Percentiles rank a stretch among this genome's conserved stretches.
phyloP scores from a whole-genome alignment of 352 stramenopile species.

The Elongisporangium prolatum region DNA sequence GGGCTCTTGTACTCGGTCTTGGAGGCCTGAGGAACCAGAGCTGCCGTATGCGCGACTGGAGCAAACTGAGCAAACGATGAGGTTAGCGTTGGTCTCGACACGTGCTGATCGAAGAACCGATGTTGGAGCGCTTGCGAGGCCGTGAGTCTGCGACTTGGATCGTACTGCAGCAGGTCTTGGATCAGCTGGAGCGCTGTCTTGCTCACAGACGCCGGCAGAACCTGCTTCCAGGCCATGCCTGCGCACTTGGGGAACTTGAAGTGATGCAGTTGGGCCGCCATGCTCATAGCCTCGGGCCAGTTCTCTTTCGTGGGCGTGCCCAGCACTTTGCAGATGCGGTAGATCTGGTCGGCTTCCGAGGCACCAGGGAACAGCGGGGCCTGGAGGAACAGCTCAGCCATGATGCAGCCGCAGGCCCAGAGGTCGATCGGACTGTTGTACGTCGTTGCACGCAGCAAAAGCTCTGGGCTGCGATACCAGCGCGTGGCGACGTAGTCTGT shows the following conservation, averaged over 20 bases:
- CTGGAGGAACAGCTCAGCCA: constrained; percentile 74
- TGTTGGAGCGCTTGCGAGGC: constrained; percentile 91
- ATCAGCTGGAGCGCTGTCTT: constrained; percentile 80
- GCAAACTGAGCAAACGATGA: constrained; percentile 1
- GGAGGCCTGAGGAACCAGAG: constrained; percentile 4
- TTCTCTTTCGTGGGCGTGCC: constrained; percentile 83
- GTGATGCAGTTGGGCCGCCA: constrained; percentile 83
- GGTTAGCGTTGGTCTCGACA: constrained; percentile 37
- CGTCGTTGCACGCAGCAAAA: constrained; percentile 51
- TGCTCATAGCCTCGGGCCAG: constrained; percentile 89
- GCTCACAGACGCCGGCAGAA: constrained; percentile 67
- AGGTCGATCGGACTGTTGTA: constrained; percentile 84
- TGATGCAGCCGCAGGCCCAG: constrained; percentile 79
- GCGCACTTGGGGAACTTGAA: constrained; percentile 91
- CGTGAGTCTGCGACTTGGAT: constrained; percentile 85
- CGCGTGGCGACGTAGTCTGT: constrained; percentile 75
- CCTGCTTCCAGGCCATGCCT: constrained; percentile 52
- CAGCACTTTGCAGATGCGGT: constrained; percentile 92
- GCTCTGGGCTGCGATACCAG: constrained; percentile 77
- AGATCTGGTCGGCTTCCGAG: constrained; percentile 95
- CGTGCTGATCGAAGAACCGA: constrained; percentile 86
- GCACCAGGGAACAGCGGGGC: constrained; percentile 76
- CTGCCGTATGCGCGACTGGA: not conserved
- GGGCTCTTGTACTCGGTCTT: constrained; percentile 27
- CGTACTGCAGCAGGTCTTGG: constrained; percentile 88